Evolutionary conservation across 2,329 filamentous ascomycete genomes (phyloP).

Genomic region (Lomentospora prolificans): DNA sequence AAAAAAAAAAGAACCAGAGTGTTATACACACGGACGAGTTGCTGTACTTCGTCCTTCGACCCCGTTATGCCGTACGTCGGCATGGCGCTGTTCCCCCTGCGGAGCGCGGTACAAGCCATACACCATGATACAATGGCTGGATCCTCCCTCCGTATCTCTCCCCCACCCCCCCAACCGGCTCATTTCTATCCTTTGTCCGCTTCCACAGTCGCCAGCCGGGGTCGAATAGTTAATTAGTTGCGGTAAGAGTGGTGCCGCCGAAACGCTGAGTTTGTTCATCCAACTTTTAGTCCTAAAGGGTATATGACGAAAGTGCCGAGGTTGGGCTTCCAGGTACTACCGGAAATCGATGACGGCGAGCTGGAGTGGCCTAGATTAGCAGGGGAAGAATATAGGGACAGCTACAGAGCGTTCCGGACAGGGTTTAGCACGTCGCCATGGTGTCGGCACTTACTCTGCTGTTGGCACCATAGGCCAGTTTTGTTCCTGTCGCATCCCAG

Average conservation of each 20-base stretch:
- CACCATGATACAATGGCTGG: no score
- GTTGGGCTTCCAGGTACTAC: neutral
- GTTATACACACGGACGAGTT: neutral
- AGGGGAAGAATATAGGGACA: neutral
- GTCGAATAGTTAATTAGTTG: neutral
- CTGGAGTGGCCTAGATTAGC: slow-evolving; percentile 13
- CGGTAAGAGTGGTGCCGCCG: neutral
- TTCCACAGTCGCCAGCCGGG: no score
- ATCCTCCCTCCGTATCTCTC: no score
- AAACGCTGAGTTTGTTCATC: neutral
- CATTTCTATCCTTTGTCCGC: no score
- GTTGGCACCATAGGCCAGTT: slow-evolving; percentile 53
- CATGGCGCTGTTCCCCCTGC: no score
- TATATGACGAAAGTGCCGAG: neutral
- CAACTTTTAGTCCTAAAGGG: neutral
- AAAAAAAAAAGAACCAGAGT: slow-evolving; percentile 8
- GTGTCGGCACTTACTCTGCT: slow-evolving; percentile 42
- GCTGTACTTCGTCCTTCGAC: neutral
- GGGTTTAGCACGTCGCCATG: neutral
- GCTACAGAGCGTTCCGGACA: no score
- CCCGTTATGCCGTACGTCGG: no score
- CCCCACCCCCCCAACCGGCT: no score
- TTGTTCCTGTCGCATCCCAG: slow-evolving; percentile 53
- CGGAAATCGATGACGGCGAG: slow-evolving; percentile 43
- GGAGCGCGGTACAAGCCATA: no score